Evolutionary conservation across 2,329 filamentous ascomycete genomes (phyloP).

Genomic region (Penicillium concentricum): DNA sequence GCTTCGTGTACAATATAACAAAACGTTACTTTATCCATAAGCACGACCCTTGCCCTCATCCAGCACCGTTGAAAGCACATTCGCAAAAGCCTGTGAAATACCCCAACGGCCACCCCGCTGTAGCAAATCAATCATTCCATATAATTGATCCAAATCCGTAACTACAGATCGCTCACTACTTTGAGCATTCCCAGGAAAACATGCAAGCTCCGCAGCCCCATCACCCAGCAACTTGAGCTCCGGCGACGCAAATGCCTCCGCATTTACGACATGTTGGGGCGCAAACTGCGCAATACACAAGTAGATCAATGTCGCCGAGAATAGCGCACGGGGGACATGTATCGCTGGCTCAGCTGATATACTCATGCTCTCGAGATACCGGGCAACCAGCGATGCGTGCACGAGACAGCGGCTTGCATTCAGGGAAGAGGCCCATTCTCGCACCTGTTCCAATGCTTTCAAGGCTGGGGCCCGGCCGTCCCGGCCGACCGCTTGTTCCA

Average conservation of each 20-base stretch:
- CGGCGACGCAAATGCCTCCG: conserved; percentile 22
- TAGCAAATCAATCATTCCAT: conserved; percentile 26
- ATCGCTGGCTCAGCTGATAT: conserved; percentile 21
- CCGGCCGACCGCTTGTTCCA: conserved; percentile 29
- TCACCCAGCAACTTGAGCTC: conserved; percentile 27
- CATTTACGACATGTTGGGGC: conserved; percentile 5
- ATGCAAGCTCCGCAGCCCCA: conserved; percentile 6
- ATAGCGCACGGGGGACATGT: conserved; percentile 19
- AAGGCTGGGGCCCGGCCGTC: conserved; percentile 17
- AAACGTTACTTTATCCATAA: not conserved
- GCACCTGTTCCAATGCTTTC: conserved; percentile 13
- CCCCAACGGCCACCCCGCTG: conserved; percentile 29
- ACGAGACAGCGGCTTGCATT: conserved; percentile 20
- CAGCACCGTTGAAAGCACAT: conserved; percentile 16
- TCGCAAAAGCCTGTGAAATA: conserved; percentile 28
- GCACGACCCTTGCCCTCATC: conserved; percentile 1
- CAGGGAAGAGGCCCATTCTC: conserved; percentile 25
- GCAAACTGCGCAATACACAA: conserved; percentile 21
- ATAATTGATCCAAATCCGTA: conserved; percentile 25
- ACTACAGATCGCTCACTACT: conserved; percentile 17
- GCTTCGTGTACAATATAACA: not conserved
- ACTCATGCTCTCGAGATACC: conserved; percentile 17
- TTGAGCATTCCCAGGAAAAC: conserved; percentile 13
- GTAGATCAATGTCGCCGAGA: conserved; percentile 15
- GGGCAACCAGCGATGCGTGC: conserved; percentile 16